phyloP scores from a whole-genome alignment of 345 rosid genomes.

The Kandelia obovata region DNA sequence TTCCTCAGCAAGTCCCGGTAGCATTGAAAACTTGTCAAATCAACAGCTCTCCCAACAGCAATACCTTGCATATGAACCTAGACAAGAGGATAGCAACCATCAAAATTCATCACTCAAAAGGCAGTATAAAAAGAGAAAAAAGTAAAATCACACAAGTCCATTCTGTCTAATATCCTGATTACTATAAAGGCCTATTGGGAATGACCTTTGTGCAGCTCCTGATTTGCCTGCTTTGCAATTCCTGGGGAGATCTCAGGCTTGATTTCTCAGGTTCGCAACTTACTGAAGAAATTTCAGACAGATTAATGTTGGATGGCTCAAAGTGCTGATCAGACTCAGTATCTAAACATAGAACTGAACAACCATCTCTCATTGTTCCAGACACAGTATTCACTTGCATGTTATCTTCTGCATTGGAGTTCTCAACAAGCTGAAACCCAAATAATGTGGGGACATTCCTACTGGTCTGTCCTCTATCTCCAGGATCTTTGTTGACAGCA shows the following conservation, averaged over 20 bases:
- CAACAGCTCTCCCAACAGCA: conserved; percentile 97
- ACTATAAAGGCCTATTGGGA: conserved; percentile 4
- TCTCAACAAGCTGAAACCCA: conserved; percentile 80
- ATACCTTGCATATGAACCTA: conserved; percentile 99
- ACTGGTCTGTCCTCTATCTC: conserved; percentile 52
- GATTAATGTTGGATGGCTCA: conserved; percentile 61
- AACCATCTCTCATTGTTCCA: conserved; percentile 43
- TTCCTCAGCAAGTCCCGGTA: conserved; percentile 75
- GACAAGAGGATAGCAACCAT: conserved; percentile 2
- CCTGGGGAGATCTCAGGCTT: conserved; percentile 72
- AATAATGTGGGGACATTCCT: conserved; percentile 78
- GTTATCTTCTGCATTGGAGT: conserved; percentile 55
- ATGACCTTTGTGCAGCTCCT: conserved; percentile 95
- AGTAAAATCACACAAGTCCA: not conserved
- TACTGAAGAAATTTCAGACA: conserved; percentile 51
- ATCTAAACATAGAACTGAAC: conserved; percentile 49
- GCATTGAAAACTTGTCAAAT: conserved; percentile 62
- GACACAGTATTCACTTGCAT: conserved; percentile 39
- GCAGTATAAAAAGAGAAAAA: not conserved
- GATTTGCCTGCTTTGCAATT: conserved; percentile 80
- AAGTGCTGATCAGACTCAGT: conserved; percentile 67
- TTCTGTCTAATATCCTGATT: not conserved
- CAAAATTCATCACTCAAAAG: not conserved
- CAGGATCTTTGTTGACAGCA: conserved; percentile 47
- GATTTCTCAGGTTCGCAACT: conserved; percentile 87